Conservation (phyloP, 305 asterid genomes). For the Solanum hybrid region DNA sequence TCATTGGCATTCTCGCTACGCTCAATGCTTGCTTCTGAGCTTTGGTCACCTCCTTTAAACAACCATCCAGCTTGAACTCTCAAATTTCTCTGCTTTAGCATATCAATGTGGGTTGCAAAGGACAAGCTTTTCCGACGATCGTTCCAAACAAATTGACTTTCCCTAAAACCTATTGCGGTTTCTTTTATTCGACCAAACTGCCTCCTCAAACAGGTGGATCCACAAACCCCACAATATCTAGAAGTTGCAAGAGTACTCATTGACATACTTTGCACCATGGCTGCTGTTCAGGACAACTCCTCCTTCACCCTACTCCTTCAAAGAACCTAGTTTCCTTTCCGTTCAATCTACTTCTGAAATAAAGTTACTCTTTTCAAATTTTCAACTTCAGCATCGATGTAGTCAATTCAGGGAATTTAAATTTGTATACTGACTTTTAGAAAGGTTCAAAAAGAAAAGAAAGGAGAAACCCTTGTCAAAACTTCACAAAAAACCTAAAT, state of each 20-base stretch:
- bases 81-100: slow-evolving; percentile 27
- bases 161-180: slow-evolving; percentile 27
- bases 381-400: neutral
- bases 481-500: neutral
- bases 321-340: neutral
- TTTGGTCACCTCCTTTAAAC: slow-evolving; percentile 54
- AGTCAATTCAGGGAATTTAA: neutral
- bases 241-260: slow-evolving; percentile 41
- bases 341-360: neutral
- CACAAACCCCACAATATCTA: slow-evolving; percentile 39
- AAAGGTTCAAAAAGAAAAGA: neutral
- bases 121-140: slow-evolving; percentile 22
- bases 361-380: neutral
- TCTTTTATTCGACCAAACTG: slow-evolving; percentile 30
- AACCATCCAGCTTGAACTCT: slow-evolving; percentile 80
- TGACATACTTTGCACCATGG: slow-evolving; percentile 50
- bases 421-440: neutral
- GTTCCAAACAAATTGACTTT: slow-evolving; percentile 27
- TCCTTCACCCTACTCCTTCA: neutral
- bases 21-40: slow-evolving; percentile 58
- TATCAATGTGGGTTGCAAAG: slow-evolving; percentile 19
- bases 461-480: neutral
- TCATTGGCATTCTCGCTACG: slow-evolving; percentile 84
- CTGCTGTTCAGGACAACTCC: slow-evolving; percentile 2
- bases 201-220: slow-evolving; percentile 29